Conservation (phyloP, 2,329 filamentous ascomycete species). For the Aspergillus pseudoterreus region DNA sequence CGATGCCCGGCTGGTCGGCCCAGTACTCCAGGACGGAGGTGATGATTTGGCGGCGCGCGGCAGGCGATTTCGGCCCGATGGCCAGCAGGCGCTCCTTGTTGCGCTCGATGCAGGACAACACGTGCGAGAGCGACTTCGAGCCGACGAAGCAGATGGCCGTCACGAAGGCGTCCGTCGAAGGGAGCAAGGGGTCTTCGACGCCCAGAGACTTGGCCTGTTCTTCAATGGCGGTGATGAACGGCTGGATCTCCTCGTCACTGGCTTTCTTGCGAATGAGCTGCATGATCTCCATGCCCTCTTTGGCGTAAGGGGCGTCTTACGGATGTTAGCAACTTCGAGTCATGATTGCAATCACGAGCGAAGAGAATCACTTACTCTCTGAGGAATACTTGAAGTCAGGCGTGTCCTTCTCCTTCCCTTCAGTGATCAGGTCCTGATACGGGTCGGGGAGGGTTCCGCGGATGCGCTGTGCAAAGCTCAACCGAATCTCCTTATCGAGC, state of each 20-base stretch:
- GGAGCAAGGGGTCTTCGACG: slow-evolving; percentile 69
- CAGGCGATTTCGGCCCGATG: slow-evolving; percentile 69
- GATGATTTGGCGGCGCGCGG: slow-evolving; percentile 82
- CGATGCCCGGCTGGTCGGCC: slow-evolving; percentile 86
- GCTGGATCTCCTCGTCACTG: slow-evolving; percentile 79
- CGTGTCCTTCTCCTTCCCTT: slow-evolving; percentile 90
- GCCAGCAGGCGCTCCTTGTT: slow-evolving; percentile 84
- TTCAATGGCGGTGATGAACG: slow-evolving; percentile 75
- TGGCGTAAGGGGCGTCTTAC: slow-evolving; percentile 72
- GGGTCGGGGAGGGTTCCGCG: slow-evolving; percentile 84
- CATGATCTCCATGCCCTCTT: slow-evolving; percentile 79
- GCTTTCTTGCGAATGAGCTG: slow-evolving; percentile 79
- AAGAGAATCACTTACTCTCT: slow-evolving; percentile 56
- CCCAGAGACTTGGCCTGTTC: slow-evolving; percentile 67
- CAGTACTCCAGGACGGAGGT: slow-evolving; percentile 89
- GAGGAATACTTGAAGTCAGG: slow-evolving; percentile 88
- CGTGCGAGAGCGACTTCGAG: slow-evolving; percentile 92
- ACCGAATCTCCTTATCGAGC: slow-evolving; percentile 91
- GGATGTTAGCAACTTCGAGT: not conserved
- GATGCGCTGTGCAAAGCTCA: slow-evolving; percentile 94
- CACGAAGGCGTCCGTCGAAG: slow-evolving; percentile 90
- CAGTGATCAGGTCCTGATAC: slow-evolving; percentile 75
- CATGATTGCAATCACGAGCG: not conserved
- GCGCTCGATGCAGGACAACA: slow-evolving; percentile 91
- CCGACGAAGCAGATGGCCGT: slow-evolving; percentile 91